Percentiles rank a stretch among this genome's conserved stretches.
These are phyloP conservation scores for Luzula sylvatica DNA, from an alignment of 176 grass and related monocot species.

Conservation along the genomic window DNA sequence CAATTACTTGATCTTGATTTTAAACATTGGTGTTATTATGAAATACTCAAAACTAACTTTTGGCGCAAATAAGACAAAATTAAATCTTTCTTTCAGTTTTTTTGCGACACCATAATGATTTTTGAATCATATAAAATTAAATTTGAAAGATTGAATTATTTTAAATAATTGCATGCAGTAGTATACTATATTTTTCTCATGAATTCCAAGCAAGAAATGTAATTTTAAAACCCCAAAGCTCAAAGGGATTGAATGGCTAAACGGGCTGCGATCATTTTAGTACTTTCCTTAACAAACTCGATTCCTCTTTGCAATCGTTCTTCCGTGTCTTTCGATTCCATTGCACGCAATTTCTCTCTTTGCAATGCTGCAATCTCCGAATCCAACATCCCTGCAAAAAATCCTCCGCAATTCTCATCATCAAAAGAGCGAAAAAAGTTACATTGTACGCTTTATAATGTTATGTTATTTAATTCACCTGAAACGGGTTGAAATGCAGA, in stretches of 20 bases:
- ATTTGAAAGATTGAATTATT: too few species aligned
- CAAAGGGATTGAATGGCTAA: constrained; percentile 85
- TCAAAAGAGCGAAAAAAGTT: neutral
- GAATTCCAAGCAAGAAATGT: neutral
- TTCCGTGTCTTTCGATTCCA: constrained; percentile 58
- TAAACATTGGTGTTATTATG: too few species aligned
- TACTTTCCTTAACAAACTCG: constrained; percentile 48
- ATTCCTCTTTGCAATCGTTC: constrained; percentile 52
- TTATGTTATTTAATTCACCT: constrained; percentile 32
- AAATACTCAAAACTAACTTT: too few species aligned
- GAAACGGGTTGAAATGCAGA: constrained; percentile 74
- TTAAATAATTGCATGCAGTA: too few species aligned
- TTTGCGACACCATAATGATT: too few species aligned
- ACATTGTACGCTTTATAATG: neutral
- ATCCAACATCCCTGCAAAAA: constrained; percentile 65
- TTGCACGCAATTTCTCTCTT: constrained; percentile 63
- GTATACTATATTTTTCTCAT: too few species aligned
- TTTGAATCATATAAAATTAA: too few species aligned
- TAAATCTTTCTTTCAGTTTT: too few species aligned
- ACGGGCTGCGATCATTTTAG: constrained; percentile 71
- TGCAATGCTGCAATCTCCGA: constrained; percentile 54
- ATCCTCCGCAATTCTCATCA: neutral
- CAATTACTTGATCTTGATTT: too few species aligned
- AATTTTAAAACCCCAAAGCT: neutral
- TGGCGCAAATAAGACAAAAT: too few species aligned